Evolutionary conservation across 192 early-diverging fungal species (phyloP), one percentile per base, ranked within the genome.

Genomic region (Neocallimastix lanati): DNA sequence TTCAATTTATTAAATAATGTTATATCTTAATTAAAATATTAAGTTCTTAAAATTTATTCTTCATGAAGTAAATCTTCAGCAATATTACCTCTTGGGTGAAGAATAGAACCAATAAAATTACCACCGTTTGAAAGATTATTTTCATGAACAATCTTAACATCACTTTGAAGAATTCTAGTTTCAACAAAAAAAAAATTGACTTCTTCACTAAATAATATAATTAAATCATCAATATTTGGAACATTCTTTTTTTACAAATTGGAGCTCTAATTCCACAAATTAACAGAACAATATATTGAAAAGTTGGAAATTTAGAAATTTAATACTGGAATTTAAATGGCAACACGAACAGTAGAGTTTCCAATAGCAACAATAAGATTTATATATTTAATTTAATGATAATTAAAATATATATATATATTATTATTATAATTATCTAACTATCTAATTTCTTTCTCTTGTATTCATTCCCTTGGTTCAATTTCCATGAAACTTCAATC

Each of bases 141-240:
- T 84, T 96, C 96, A 50, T 97, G 82, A 35, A 92, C 84, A 12
- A 98, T 90, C 77, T 91, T 90, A 77, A 99, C 92, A 78, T 94
- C 94, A 79, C 93, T 93, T 82, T 99, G 95, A 79, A 98, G 85
- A 29, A 99, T 85, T 76, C 96, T 93, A 12, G 86, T 82, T 82
- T 99, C 97, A 29, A 95, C 93, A n/a, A n/a, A n/a, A 87, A 97
- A 96, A 84, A 85, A 95, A 82, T 93, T 94, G 14, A 96, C 94
- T 84, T 98, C 94, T 82, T 96, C 96, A 78, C 92, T 92, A 81
- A 91, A 97, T 27, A 95, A 95, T 85, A 97, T 96, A 35, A 92
- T 86, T 18, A 92, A 77, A 81, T 93, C 92, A 5, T 88, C 86
- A 33, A 90, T 83, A 77, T 90, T 92, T 27, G 94, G 90, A 13